A percentile compares a stretch with the other conserved stretches of the same genome.
Evolutionary conservation across 2,329 filamentous ascomycete species (phyloP).

Genomic region (Xylaria sp.): DNA sequence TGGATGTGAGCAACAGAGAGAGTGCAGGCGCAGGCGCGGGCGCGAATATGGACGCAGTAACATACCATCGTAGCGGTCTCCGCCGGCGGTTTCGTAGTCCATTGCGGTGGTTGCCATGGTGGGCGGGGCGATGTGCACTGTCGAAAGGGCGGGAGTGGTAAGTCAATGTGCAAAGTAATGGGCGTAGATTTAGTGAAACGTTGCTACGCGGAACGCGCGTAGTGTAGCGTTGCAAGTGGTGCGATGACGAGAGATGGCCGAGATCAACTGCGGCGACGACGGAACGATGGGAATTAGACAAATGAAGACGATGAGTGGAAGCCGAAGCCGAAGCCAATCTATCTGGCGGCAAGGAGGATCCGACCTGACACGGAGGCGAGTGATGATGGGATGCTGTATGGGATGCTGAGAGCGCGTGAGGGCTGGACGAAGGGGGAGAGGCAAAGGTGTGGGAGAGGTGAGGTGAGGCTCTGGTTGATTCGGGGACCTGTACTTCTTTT

Average conservation of each 20-base stretch:
- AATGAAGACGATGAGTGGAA: neutral
- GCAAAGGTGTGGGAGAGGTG: neutral
- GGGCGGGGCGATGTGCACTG: constrained; percentile 18
- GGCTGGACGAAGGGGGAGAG: neutral
- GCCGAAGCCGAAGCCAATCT: too few relatives aligned
- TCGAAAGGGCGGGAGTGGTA: constrained; percentile 24
- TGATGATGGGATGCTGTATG: neutral
- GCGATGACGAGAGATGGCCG: constrained; percentile 1
- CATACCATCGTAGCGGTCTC: constrained; percentile 70
- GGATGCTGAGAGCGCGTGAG: neutral
- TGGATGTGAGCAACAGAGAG: constrained; percentile 27
- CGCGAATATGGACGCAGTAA: constrained; percentile 12
- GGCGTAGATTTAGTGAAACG: neutral
- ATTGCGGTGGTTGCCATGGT: constrained; percentile 69
- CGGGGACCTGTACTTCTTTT: neutral
- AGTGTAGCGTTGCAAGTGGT: constrained; percentile 1
- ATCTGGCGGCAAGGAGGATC: too few relatives aligned
- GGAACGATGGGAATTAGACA: neutral
- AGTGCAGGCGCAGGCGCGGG: neutral
- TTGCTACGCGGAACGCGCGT: constrained; percentile 12
- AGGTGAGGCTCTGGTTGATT: neutral
- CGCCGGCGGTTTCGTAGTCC: constrained; percentile 73
- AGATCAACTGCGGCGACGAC: neutral
- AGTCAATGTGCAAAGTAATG: constrained; percentile 26
- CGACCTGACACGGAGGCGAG: too few relatives aligned